Evolutionary conservation across 1,284 basidiomycete genomes (phyloP), one percentile per base, ranked within the genome.

Genomic region (Ustilago hordei): DNA sequence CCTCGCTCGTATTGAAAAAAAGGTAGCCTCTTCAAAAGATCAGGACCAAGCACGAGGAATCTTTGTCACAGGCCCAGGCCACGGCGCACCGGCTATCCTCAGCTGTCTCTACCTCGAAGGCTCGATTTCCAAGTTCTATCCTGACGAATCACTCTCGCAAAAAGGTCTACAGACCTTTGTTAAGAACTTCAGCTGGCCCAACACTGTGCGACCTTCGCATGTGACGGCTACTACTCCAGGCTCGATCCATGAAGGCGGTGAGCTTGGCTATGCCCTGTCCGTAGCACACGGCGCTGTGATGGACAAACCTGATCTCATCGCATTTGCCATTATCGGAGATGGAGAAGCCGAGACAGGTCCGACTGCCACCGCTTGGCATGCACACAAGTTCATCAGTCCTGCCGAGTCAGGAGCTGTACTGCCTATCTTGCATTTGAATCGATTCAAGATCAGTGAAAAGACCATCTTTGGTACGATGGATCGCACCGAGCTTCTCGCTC

Each of bases 391-490:
- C 85, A 90, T 95, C 82, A 93, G 95, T 84, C 93, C 94, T n/a
- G 90, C 89, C n/a, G 93, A 94, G 86, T 92, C 91, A 8, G 94
- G 94, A 28, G 93, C 93, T 0, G 93, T 95, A 15, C 87, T 95
- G 31, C 94, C 94, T 23, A 93, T 95, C 78, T 89, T 96, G 2
- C 93, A 95, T 83, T 90, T 92, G 68, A 95, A 95, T 77, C 91
- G 91, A 17, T 93, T 92, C 89, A 92, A 94, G 89, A 95, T 95
- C 71, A 93, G 92, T 5, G 93, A 95, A 83, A 90, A 93, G 35
- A 95, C 94, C 19, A 92, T 96, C 71, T 92, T 91, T 72, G 94
- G 93, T 43, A 91, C 91, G n/a, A 94, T 95, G 93, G 93, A 95
- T 83, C 89, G 95, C 85, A 90, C 91, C 79, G 94, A 95, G 83